Percentiles rank a stretch among this genome's conserved stretches.
Conservation (phyloP, 2,329 filamentous ascomycete species). For the Penicillium glabrum region DNA sequence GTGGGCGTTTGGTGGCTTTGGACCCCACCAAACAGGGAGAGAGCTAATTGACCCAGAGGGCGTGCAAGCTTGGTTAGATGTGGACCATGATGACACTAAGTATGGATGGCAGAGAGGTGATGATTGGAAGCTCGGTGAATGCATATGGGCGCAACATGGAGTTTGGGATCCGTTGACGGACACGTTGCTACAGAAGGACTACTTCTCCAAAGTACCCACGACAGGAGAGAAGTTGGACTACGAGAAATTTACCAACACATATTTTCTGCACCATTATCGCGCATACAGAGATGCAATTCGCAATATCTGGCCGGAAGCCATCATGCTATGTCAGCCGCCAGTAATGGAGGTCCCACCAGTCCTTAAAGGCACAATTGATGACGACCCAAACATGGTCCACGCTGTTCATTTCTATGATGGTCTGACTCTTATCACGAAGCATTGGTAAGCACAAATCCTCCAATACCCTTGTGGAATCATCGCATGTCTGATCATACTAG, state of each 20-base stretch:
- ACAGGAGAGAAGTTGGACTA: constrained; percentile 76
- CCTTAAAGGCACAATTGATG: constrained; percentile 83
- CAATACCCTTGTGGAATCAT: neutral
- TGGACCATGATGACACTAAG: constrained; percentile 77
- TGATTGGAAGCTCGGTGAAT: constrained; percentile 89
- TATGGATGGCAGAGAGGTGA: constrained; percentile 90
- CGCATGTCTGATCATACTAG: constrained; percentile 33
- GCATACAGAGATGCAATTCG: constrained; percentile 74
- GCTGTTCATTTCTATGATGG: constrained; percentile 97
- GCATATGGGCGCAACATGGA: constrained; percentile 94
- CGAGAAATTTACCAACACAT: constrained; percentile 83
- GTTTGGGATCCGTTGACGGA: constrained; percentile 86
- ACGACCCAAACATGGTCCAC: constrained; percentile 88
- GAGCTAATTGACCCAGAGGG: constrained; percentile 85
- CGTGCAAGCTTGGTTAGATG: constrained; percentile 77
- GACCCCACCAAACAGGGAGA: constrained; percentile 84
- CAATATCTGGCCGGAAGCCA: constrained; percentile 71
- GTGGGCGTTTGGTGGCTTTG: constrained; percentile 92
- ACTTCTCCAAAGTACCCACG: constrained; percentile 77
- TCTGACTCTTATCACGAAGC: constrained; percentile 94
- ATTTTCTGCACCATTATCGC: constrained; percentile 85
- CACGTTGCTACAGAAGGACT: constrained; percentile 76
- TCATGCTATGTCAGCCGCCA: constrained; percentile 88
- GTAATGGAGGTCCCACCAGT: constrained; percentile 87
- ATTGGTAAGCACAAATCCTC: constrained; percentile 61